A percentile compares a stretch with the other conserved stretches of the same genome.
These are phyloP conservation scores for Lagenidium sp. DNA, from an alignment of 352 stramenopile genomes.

Conservation along the genomic window DNA sequence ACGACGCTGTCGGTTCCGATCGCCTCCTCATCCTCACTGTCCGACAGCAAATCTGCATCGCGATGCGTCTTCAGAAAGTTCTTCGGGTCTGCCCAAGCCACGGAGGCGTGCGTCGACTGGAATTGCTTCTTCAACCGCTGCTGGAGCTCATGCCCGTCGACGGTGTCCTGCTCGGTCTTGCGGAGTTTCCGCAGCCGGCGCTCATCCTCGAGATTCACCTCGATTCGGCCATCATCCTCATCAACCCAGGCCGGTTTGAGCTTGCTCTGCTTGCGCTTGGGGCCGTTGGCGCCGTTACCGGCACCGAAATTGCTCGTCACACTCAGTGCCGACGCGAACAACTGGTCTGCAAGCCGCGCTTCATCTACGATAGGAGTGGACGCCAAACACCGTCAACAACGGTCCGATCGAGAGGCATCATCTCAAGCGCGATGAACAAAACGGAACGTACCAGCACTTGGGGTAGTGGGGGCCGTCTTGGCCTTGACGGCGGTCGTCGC, in stretches of 20 bases:
- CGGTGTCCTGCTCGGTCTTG: conserved; percentile 59
- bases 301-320: not conserved
- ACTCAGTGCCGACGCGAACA: conserved; percentile 24
- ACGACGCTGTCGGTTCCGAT: conserved; percentile 30
- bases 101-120: conserved; percentile 35
- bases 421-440: no score
- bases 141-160: conserved; percentile 66
- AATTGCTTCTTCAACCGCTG: conserved; percentile 79
- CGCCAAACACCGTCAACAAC: not conserved
- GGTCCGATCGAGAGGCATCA: not conserved
- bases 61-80: conserved; percentile 41
- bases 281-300: conserved; percentile 4
- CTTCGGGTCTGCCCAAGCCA: conserved; percentile 66
- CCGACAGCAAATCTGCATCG: conserved; percentile 21
- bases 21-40: conserved; percentile 57
- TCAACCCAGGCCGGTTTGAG: conserved; percentile 77
- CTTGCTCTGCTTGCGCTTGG: conserved; percentile 22
- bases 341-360: conserved; percentile 36
- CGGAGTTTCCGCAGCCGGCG: conserved; percentile 75
- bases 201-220: conserved; percentile 63
- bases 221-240: conserved; percentile 72
- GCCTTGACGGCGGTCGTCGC: conserved; percentile 12
- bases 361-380: no score
- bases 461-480: not conserved
- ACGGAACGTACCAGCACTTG: conserved; percentile 13